These are phyloP conservation scores for Wakefieldia striispora DNA, from an alignment of 768 basidiomycete species.

Conservation along the genomic window DNA sequence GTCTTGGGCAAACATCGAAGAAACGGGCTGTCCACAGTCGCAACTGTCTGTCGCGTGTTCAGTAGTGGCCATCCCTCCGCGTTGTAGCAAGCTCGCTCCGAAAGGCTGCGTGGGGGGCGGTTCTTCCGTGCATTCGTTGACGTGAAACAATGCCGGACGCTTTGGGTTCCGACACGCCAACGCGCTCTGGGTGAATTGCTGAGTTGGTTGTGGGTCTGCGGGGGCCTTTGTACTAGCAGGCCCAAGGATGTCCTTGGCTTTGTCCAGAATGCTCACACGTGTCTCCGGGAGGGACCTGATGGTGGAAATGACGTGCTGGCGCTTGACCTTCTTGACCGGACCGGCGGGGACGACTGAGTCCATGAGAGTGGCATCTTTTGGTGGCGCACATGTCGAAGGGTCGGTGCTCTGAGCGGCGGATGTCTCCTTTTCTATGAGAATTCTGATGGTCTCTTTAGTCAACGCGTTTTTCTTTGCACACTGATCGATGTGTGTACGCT, in stretches of 20 bases:
- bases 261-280: conserved; percentile 40
- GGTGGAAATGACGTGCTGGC: conserved; percentile 37
- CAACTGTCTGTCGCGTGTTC: not conserved
- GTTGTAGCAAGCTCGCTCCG: conserved; percentile 36
- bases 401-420: not conserved
- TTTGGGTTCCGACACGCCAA: conserved; percentile 18
- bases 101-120: conserved; percentile 40
- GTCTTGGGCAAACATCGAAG: conserved; percentile 22
- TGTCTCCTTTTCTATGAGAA: conserved; percentile 52
- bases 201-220: conserved; percentile 23
- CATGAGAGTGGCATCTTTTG: conserved; percentile 40
- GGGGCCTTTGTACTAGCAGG: not conserved
- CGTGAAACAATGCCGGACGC: not conserved
- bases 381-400: too few species aligned
- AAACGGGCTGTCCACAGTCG: not conserved
- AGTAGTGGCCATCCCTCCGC: not conserved
- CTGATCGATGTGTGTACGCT: conserved; percentile 61
- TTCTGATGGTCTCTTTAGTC: conserved; percentile 51
- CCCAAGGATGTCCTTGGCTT: conserved; percentile 37
- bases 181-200: conserved; percentile 33
- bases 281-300: conserved; percentile 48
- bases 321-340: conserved; percentile 45
- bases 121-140: not conserved
- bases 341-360: conserved; percentile 51
- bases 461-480: conserved; percentile 65